Conservation (phyloP, 768 basidiomycete species). For the Lentinula guzmanii region DNA sequence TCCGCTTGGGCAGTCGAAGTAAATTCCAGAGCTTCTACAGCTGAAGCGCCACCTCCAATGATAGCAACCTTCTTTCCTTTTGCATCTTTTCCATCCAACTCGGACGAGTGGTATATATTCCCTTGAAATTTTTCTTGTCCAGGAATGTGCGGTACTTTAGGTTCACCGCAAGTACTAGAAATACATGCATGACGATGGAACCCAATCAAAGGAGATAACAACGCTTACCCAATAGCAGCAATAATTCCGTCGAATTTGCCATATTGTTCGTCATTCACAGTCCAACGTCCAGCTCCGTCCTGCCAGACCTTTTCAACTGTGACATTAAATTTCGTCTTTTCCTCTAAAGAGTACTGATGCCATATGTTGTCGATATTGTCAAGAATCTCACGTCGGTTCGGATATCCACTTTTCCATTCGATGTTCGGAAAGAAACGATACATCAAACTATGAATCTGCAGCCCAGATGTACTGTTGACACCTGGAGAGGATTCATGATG, state of each 20-base stretch:
- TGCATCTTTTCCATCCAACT: constrained; percentile 28
- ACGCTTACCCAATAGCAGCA: constrained; percentile 3
- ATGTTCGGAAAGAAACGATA: constrained; percentile 5
- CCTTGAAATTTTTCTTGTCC: constrained; percentile 5
- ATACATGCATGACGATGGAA: background rate
- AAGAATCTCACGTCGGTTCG: constrained; percentile 1
- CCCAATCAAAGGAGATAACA: background rate
- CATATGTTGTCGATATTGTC: background rate
- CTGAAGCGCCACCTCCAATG: constrained; percentile 41
- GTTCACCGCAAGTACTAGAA: constrained; percentile 3
- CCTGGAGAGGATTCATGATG: background rate
- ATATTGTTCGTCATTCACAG: constrained; percentile 3
- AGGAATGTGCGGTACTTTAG: constrained; percentile 3
- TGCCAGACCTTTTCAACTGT: constrained; percentile 3
- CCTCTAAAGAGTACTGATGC: constrained; percentile 1
- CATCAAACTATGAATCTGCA: constrained; percentile 7
- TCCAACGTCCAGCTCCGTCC: background rate
- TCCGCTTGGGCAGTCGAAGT: background rate
- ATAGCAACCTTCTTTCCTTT: constrained; percentile 13
- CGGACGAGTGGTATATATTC: constrained; percentile 32
- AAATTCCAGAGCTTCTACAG: constrained; percentile 25
- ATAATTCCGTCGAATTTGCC: constrained; percentile 5
- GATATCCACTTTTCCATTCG: constrained; percentile 6
- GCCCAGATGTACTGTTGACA: constrained; percentile 5
- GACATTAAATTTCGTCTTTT: constrained; percentile 4